phyloP scores from a whole-genome alignment of 1,139 yeast genomes.

The Wickerhamiella pararugosa region DNA sequence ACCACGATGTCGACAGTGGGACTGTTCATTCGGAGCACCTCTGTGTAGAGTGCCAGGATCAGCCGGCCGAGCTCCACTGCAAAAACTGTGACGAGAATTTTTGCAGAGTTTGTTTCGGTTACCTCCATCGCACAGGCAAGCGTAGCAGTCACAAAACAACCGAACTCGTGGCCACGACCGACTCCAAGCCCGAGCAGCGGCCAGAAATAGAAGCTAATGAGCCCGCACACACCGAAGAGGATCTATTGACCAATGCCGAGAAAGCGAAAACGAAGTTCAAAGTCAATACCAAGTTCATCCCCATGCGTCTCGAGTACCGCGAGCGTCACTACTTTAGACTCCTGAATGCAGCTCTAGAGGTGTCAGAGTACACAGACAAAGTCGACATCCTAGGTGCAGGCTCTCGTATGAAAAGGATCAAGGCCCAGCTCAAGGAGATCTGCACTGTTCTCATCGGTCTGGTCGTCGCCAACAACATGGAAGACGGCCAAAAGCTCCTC shows the following conservation, averaged over 20 bases:
- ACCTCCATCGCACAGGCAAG: constrained; percentile 52
- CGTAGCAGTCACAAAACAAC: constrained; percentile 21
- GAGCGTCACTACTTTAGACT: constrained; percentile 51
- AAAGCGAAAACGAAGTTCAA: constrained; percentile 26
- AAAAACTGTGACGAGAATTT: constrained; percentile 45
- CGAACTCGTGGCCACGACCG: constrained; percentile 4
- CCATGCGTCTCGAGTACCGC: constrained; percentile 46
- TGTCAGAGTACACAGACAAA: constrained; percentile 59
- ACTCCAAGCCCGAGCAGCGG: constrained; percentile 7
- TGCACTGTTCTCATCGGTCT: constrained; percentile 61
- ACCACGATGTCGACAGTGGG: constrained; percentile 2
- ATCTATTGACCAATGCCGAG: constrained; percentile 11
- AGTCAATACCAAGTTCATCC: constrained; percentile 40
- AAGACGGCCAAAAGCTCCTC: constrained; percentile 45
- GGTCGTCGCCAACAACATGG: constrained; percentile 57
- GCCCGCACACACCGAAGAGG: constrained; percentile 8
- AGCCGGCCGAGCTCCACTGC: constrained; percentile 47
- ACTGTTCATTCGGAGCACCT: constrained; percentile 22
- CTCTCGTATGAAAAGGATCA: constrained; percentile 50
- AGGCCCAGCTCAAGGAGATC: constrained; percentile 52
- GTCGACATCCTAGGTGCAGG: constrained; percentile 51
- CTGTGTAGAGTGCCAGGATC: constrained; percentile 57
- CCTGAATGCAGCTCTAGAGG: constrained; percentile 55
- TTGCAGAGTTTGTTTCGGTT: constrained; percentile 50
- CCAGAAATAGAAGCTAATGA: constrained; percentile 13